A percentile compares a stretch with the other conserved stretches of the same genome.
Evolutionary conservation across 331 rosid species (phyloP).

Genomic region (Malus hybrid): DNA sequence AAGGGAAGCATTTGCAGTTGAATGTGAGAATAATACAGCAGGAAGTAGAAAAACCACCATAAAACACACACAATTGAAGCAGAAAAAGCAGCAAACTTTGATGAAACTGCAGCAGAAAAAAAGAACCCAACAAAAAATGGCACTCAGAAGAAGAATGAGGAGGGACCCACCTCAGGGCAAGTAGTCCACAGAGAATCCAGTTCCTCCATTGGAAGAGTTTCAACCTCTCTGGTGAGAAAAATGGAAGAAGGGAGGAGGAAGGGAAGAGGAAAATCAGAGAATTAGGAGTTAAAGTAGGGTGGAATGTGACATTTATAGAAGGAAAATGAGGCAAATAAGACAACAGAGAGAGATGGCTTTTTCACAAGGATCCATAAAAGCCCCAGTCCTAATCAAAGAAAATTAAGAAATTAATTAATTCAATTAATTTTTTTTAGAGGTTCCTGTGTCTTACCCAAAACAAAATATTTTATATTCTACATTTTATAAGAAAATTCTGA

Average conservation of each 20-base stretch:
- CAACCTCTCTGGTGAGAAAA: not conserved
- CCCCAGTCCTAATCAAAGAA: conserved; percentile 19
- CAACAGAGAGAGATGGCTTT: conserved; percentile 12
- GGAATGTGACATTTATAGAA: conserved; percentile 45
- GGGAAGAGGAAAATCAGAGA: not conserved
- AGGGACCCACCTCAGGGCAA: conserved; percentile 53
- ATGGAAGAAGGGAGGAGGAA: not conserved
- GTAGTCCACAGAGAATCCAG: conserved; percentile 30
- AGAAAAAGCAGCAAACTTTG: not conserved
- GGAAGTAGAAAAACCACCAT: not conserved
- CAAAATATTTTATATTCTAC: not conserved
- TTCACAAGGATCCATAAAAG: conserved; percentile 17
- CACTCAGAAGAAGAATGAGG: not conserved
- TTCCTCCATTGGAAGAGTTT: conserved; percentile 44
- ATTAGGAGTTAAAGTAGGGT: conserved; percentile 13
- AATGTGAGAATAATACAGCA: not conserved
- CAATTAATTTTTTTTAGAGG: not conserved
- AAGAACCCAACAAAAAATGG: conserved; percentile 7
- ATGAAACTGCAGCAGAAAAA: not conserved
- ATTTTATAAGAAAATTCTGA: not conserved
- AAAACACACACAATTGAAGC: not conserved
- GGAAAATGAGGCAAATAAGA: conserved; percentile 11
- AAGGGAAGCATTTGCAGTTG: conserved; percentile 4
- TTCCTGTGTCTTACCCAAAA: conserved; percentile 13
- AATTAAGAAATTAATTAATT: not conserved